These are phyloP conservation scores for Sphagnum magellanicum DNA, from an alignment of 228 moss, liverwort and hornwort species.

Conservation along the genomic window DNA sequence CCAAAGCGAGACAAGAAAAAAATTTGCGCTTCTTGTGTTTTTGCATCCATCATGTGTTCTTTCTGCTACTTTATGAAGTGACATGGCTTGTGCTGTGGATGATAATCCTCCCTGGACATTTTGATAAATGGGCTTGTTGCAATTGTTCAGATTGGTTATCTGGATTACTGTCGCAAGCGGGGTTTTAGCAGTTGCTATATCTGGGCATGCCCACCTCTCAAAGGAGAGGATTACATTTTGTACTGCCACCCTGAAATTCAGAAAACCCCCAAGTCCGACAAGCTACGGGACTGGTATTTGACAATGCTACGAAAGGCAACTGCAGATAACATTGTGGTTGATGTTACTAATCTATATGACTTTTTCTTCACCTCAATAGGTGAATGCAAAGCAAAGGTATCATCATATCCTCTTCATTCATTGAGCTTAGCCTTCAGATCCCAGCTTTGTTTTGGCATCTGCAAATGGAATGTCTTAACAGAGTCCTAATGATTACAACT, in stretches of 20 bases:
- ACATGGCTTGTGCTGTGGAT: background rate
- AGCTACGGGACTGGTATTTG: constrained; percentile 98
- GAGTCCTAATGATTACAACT: no score
- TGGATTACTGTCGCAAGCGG: constrained; percentile 86
- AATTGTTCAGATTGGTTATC: constrained; percentile 75
- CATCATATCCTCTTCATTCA: no score
- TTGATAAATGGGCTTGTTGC: background rate
- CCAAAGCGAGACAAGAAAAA: no score
- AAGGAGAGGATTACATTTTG: constrained; percentile 97
- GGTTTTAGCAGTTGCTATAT: constrained; percentile 99
- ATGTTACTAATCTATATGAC: constrained; percentile 96
- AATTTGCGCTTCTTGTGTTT: background rate
- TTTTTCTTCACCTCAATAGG: constrained; percentile 85
- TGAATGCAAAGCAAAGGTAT: constrained; percentile 82
- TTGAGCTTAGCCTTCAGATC: no score
- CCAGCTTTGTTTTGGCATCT: no score
- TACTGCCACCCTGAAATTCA: constrained; percentile 99
- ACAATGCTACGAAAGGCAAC: constrained; percentile 99
- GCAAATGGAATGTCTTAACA: no score
- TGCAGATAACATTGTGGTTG: constrained; percentile 86
- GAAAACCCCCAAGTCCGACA: constrained; percentile 98
- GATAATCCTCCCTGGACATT: background rate
- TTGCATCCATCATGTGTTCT: background rate
- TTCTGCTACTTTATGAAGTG: background rate
- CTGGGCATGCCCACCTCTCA: constrained; percentile 98